Evolutionary conservation across 2,329 filamentous ascomycete genomes (phyloP), one percentile per base, ranked within the genome.

Genomic region (Taxawa tesnikishii): DNA sequence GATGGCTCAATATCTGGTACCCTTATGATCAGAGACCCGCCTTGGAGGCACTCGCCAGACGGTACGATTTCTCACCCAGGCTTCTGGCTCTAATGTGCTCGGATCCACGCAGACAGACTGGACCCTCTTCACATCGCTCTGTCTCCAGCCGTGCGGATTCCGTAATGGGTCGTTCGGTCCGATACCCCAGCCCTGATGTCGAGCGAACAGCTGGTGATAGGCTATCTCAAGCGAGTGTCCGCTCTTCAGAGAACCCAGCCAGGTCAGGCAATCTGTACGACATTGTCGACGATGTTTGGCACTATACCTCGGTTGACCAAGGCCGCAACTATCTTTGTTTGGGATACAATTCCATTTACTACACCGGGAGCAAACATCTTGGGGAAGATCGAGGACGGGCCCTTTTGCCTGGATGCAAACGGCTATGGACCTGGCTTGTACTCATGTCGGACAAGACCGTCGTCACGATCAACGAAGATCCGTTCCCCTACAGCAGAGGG

Each of bases 1-100:
- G 79, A 51, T 85, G 80, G 80, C 82, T 84, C 43, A 82, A 84
- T 40, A 67, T 85, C 15, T 85, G 78, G 75, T 65, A 70, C 28
- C 79, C 79, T 0, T 69, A 73, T 43, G 52, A 55, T 12, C 77
- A 83, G 43, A 60, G 58, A 21, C 60, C 68, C 3, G 47, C 68
- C 7, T 62, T 84, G 27, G 59, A 62, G 42, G 56, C 63, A 12
- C 63, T 84, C 15, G 75, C 71, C 11, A 57, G 60, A 21, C 62
- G 69, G 30, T 85, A 83, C 49, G 70, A 70, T 28, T 79, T 85
- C 43, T 82, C 80, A 0, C 69, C 70, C 16, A 65, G 80, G 31
- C 58, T 84, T 10, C 62, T 69, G 12, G 71, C 68, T 5, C 60
- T 83, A 46, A 76, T 83, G 62, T 63, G 62, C 37, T 71, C 71